Evolutionary conservation across 2,329 filamentous ascomycete genomes (phyloP).

Genomic region (Monosporascus sp.): DNA sequence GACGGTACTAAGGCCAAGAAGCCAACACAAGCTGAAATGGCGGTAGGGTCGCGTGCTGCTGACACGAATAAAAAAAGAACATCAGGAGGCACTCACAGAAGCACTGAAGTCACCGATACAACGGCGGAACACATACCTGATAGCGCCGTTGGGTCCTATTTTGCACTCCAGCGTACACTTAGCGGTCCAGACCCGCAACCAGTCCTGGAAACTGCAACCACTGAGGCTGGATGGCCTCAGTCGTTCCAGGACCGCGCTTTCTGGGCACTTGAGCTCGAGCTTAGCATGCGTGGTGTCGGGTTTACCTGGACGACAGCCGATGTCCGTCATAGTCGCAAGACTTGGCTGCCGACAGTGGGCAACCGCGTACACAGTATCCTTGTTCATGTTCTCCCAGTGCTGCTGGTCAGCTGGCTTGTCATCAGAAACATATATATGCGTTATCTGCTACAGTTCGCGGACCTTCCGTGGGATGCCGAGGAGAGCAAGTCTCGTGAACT

Average conservation of each 20-base stretch:
- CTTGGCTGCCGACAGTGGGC: constrained; percentile 34
- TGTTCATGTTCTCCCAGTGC: constrained; percentile 31
- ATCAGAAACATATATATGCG: constrained; percentile 29
- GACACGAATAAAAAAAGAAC: neutral
- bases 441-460: constrained; percentile 6
- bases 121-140: constrained; percentile 4
- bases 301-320: constrained; percentile 41
- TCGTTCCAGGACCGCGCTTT: constrained; percentile 33
- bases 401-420: constrained; percentile 29
- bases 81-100: constrained; percentile 1
- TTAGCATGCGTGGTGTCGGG: constrained; percentile 38
- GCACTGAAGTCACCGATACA: neutral
- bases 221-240: constrained; percentile 34
- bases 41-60: neutral
- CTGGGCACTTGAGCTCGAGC: constrained; percentile 39
- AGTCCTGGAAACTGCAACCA: constrained; percentile 32
- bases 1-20: no score
- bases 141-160: constrained; percentile 3
- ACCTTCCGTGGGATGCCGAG: constrained; percentile 6
- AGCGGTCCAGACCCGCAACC: constrained; percentile 20
- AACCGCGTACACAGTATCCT: constrained; percentile 35
- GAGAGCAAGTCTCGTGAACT: constrained; percentile 8
- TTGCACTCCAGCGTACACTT: constrained; percentile 15
- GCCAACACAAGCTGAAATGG: neutral
- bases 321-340: constrained; percentile 37